Evolutionary conservation across 441 rosid species (phyloP), one percentile per base, ranked within the genome.

Genomic region (Populus tomentosa): DNA sequence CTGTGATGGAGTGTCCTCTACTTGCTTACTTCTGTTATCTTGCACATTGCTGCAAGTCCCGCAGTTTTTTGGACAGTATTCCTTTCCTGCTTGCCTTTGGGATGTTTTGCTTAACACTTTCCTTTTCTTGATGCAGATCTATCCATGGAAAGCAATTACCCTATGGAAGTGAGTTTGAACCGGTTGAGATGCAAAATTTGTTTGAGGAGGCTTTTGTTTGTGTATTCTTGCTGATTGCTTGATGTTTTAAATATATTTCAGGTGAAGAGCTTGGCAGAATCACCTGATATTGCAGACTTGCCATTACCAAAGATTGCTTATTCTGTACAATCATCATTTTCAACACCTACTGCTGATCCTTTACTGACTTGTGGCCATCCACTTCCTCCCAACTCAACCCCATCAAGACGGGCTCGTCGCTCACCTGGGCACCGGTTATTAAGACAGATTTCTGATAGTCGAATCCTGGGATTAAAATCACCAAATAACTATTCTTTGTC

Each of bases 391-490:
- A 91, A 82, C 86, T 89, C 97, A 66, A 89, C 97, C 56, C 96
- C 99, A 56, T 90, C 94, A 24, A 90, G 92, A 82, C 79, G 86
- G 61, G 91, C 90, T 71, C 64, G 89, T 26, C 88, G 79, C 74
- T 93, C 96, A 26, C 93, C 97, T 26, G 98, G 95, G 67, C 94
- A 88, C 79, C 89, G 79, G 80, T 79, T 95, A 84, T 79, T 87
- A 82, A 91, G 98, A 81, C 98, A 95, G 91, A 88, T 95, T 76
- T 95, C 98, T 71, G 98, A 95, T 82, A 91, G 98, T 84, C 91
- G 90, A 78, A 92, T 95, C 78, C 78, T 90, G 77, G 98, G 91
- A 70, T 73, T 90, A 80, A 93, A 88, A 82, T 95, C 99, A 10
- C 94, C 97, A 20, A 88, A 89, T 79, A 85, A 86, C 79, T 83